Percentiles rank a stretch among this genome's conserved stretches.
phyloP scores from a whole-genome alignment of 352 stramenopile genomes.

The Thraustotheca clavata region DNA sequence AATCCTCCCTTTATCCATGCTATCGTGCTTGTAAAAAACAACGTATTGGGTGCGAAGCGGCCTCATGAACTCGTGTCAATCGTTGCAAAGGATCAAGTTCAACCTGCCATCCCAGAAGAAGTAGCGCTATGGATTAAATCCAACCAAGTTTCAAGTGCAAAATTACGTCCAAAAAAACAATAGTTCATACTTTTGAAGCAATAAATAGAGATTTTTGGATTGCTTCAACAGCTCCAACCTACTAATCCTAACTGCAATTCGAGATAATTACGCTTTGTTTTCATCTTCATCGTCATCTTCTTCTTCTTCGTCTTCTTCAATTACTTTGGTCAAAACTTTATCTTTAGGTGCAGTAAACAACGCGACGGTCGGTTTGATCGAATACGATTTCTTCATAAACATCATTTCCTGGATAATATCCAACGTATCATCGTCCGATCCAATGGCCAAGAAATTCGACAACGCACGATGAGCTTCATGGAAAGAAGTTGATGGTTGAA shows the following conservation, averaged over 20 bases:
- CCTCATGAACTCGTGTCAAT: constrained; percentile 56
- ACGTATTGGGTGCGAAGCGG: constrained; percentile 49
- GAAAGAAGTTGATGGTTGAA: constrained; percentile 6
- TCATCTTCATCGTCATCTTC: constrained; percentile 24
- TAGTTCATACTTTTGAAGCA: not conserved
- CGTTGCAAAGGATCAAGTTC: constrained; percentile 27
- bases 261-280: not conserved
- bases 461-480: constrained; percentile 15
- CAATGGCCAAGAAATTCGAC: constrained; percentile 10
- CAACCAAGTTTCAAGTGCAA: constrained; percentile 66
- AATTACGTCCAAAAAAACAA: constrained; percentile 33
- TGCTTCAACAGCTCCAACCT: constrained; percentile 18
- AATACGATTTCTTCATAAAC: constrained; percentile 22
- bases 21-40: constrained; percentile 86
- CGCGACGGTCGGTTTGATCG: constrained; percentile 17
- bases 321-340: constrained; percentile 59
- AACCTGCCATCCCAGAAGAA: constrained; percentile 39
- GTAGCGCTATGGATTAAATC: constrained; percentile 59
- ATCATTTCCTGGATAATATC: constrained; percentile 21
- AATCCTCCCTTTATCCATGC: constrained; percentile 58
- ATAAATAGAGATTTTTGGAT: constrained; percentile 24
- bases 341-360: constrained; percentile 23
- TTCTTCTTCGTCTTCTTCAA: constrained; percentile 51
- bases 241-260: constrained; percentile 15
- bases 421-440: constrained; percentile 19